Base-by-base conservation (phyloP, 345 rosid genomes). In the Physaria fendleri region DNA sequence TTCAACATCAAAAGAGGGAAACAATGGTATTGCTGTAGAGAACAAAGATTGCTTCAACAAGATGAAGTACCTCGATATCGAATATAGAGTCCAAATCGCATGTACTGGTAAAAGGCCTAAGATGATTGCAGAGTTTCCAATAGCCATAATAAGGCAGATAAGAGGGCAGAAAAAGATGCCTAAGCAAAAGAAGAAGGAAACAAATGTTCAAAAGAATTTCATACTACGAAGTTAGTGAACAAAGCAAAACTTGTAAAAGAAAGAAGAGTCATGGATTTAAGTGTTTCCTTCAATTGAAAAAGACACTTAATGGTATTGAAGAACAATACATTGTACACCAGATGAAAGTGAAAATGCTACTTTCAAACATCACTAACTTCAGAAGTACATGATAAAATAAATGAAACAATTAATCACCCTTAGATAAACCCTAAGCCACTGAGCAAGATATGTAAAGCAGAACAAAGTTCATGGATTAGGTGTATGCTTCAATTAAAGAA, bases 151-250 rank as follows among this genome's bases (percentile, higher is more conserved):
- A 28, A 93, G 78, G 79, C 95, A 78, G 59, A 78, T 53, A 54
- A 82, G 35, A 10, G 95, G 97, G 71, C 87, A 86, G 62, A 89
- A 76, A 55, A 85, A 27, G 64, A 74, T 65, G 40, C 97, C 99
- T 93, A 87, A 20, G 16, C 34, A 66, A 71, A 17, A 54, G 7
- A 27, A 28, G 25, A 18, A 6, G 48, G 9, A 41, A 13, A 13
- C 1, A 40, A 43, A 29, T 6, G 22, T 3, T 8, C 17, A n/a
- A 35, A 27, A 9, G 10, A 1, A 34, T 17, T 17, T 58, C 56
- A 35, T 16, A 23, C 4, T 28, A 61, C 21, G 13, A 4, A 8
- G 16, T 0, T 27, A 14, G 53, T 14, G 21, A 27, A 29, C 21
- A 9, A 29, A 27, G 16, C 21, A 9, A 29, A 15, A 10, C 15